Percentiles rank a stretch among this genome's conserved stretches.
Conservation (phyloP, 805 yeast species). For the Wickerhamomyces bisporus region DNA sequence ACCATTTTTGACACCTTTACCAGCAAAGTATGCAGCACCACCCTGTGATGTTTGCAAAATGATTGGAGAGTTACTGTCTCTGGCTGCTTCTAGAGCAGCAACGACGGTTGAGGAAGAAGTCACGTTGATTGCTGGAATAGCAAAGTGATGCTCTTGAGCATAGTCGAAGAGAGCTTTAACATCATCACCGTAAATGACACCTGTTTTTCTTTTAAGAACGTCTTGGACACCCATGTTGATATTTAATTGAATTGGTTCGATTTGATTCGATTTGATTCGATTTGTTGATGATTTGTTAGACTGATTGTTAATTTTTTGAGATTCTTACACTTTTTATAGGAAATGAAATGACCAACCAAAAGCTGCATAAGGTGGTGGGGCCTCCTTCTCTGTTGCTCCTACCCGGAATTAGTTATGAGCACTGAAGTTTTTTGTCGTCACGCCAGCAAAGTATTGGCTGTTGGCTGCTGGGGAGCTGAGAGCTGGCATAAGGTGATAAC, state of each 20-base stretch:
- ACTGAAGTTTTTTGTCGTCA: too few relatives aligned
- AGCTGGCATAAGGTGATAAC: too few relatives aligned
- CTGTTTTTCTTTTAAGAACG: slow-evolving; percentile 84
- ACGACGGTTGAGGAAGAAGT: slow-evolving; percentile 96
- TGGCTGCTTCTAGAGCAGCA: slow-evolving; percentile 96
- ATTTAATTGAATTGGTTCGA: background rate
- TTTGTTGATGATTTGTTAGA: too few relatives aligned
- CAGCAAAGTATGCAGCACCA: slow-evolving; percentile 99
- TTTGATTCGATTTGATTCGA: too few relatives aligned
- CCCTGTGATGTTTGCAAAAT: slow-evolving; percentile 97
- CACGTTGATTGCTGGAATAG: slow-evolving; percentile 98
- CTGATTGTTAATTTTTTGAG: too few relatives aligned
- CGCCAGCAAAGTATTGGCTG: too few relatives aligned
- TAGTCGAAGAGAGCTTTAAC: slow-evolving; percentile 78
- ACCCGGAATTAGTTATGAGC: too few relatives aligned
- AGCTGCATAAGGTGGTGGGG: too few relatives aligned
- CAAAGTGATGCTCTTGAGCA: slow-evolving; percentile 90
- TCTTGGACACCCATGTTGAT: slow-evolving; percentile 56
- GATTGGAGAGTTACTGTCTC: slow-evolving; percentile 92
- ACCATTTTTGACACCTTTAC: slow-evolving; percentile 94
- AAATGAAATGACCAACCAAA: too few relatives aligned
- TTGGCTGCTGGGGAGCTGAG: too few relatives aligned
- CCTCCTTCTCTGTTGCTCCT: too few relatives aligned
- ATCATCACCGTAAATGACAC: slow-evolving; percentile 99
- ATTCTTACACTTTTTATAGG: too few relatives aligned